Percentiles rank a stretch among this genome's conserved stretches.
phyloP scores from a whole-genome alignment of 805 yeast species.

The Grigorovia yakushimaensis region DNA sequence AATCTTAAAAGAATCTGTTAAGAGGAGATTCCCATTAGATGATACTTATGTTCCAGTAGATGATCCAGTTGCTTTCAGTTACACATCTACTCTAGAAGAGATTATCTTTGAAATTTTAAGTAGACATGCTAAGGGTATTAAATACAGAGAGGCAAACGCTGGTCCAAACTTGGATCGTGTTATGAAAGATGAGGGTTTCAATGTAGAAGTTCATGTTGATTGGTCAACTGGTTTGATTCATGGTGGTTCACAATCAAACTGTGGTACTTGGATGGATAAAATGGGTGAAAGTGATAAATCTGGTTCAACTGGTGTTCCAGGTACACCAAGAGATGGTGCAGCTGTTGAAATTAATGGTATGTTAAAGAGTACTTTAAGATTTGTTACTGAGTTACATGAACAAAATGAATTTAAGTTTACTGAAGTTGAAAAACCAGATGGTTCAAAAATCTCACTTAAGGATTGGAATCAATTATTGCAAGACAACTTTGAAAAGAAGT shows the following conservation, averaged over 20 bases:
- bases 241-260: slow-evolving; percentile 87
- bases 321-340: slow-evolving; percentile 97
- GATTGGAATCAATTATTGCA: slow-evolving; percentile 69
- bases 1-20: slow-evolving; percentile 61
- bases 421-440: slow-evolving; percentile 51
- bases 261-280: slow-evolving; percentile 99
- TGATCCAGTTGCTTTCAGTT: slow-evolving; percentile 66
- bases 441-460: slow-evolving; percentile 42
- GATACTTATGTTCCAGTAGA: slow-evolving; percentile 64
- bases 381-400: slow-evolving; percentile 51
- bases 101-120: slow-evolving; percentile 69
- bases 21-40: slow-evolving; percentile 81
- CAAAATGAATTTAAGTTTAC: slow-evolving; percentile 48
- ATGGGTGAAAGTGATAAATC: slow-evolving; percentile 93
- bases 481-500: slow-evolving; percentile 68
- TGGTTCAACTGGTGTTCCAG: slow-evolving; percentile 83
- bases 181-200: slow-evolving; percentile 88
- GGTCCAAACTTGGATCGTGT: slow-evolving; percentile 82
- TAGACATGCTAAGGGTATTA: slow-evolving; percentile 86
- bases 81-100: slow-evolving; percentile 62
- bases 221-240: slow-evolving; percentile 82
- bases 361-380: slow-evolving; percentile 73
- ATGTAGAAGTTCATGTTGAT: slow-evolving; percentile 70
- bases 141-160: slow-evolving; percentile 90
- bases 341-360: slow-evolving; percentile 88